Evolutionary conservation across 495 filamentous ascomycete genomes (phyloP), one percentile per base, ranked within the genome.

Genomic region (Tuber calosporum): DNA sequence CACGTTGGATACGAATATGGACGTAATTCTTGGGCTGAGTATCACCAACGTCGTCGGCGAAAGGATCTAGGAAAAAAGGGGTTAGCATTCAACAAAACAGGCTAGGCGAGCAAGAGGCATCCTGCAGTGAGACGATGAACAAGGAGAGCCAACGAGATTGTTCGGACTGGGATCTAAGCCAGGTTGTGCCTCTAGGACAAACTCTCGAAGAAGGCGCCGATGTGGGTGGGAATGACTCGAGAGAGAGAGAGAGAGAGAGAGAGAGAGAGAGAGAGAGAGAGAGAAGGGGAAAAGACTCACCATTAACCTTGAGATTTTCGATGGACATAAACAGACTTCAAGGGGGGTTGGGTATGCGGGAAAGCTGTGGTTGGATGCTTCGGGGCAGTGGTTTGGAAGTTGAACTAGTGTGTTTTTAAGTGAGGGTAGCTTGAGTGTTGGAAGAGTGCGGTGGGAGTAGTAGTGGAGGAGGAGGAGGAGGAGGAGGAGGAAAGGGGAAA

Each of bases 31-130:
- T 93, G 85, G 93, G 91, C 87, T 96, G 91, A 84, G 92, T 92
- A 86, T 95, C 93, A 89, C 97, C 94, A 92, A 98, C 95, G 90
- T 94, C 96, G 92, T 99, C 95, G 90, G 95, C 95, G 94, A 99
- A 99, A 91, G 95, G 95, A 91, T 99, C 94, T 97, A 83, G 67
- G 43, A 43, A 45, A 68, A 68, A 42, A 67, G 38, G 34, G 7
- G 74, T 81, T 72, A 81, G 80, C 66, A 45, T 36, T 68, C n/a
- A 42, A 67, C 34, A 62, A 37, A 22, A n/a, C 40, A 62, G 53
- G 45, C 43, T 48, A 77, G 71, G 58, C 48, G 45, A 68, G 69
- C 48, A 43, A 37, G 42, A 58, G n/a, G 30, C 58, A 45, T 37
- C 39, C 30, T 15, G 39, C 67, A 71, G 42, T 38, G 45, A 34